Percentiles rank a stretch among this genome's conserved stretches.
Conservation (phyloP, 2,329 filamentous ascomycete genomes). For the Davidsoniella neocaledoniae region DNA sequence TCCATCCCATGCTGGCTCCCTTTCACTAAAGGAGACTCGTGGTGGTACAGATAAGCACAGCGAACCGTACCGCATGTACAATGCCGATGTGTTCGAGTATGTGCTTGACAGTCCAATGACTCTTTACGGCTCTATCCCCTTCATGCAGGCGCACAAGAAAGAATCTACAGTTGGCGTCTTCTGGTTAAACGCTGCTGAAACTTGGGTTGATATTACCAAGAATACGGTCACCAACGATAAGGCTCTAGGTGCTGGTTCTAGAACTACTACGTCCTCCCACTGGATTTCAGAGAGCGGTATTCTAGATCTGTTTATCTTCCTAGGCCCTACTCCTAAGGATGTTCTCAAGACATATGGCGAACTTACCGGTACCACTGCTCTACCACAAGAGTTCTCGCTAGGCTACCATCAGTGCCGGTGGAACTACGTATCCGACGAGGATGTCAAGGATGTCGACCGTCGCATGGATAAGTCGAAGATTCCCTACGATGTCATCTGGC, state of each 20-base stretch:
- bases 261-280: conserved; percentile 72
- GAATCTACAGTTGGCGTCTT: conserved; percentile 89
- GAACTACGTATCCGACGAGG: conserved; percentile 96
- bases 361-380: conserved; percentile 76
- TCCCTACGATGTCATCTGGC: conserved; percentile 97
- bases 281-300: conserved; percentile 92
- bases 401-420: conserved; percentile 96
- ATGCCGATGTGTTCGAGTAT: conserved; percentile 95
- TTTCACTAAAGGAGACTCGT: conserved; percentile 80
- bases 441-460: conserved; percentile 89
- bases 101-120: conserved; percentile 97
- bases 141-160: conserved; percentile 94
- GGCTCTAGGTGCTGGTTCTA: conserved; percentile 50
- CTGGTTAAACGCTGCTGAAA: conserved; percentile 94
- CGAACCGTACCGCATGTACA: conserved; percentile 90
- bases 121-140: conserved; percentile 87
- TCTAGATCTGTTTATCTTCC: conserved; percentile 84
- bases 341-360: conserved; percentile 71
- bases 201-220: conserved; percentile 92
- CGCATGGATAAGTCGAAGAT: conserved; percentile 94
- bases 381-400: conserved; percentile 84
- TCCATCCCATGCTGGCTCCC: conserved; percentile 74
- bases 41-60: conserved; percentile 71
- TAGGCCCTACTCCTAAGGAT: conserved; percentile 73
- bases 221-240: conserved; percentile 60